Conservation (phyloP, 768 basidiomycete genomes). For the Termitomyces sp. region DNA sequence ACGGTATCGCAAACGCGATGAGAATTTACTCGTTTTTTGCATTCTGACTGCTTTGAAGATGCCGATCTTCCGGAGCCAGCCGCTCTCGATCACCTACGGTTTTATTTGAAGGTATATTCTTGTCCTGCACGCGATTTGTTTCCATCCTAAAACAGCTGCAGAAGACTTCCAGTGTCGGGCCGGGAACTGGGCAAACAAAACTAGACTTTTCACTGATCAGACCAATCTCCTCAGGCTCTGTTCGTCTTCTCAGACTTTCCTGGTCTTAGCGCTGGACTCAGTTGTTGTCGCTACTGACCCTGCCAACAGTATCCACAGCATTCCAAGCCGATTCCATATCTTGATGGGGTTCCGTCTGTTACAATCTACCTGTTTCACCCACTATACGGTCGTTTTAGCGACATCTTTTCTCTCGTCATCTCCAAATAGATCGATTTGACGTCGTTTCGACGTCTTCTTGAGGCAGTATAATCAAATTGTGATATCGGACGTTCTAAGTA, state of each 20-base stretch:
- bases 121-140: background rate
- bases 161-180: background rate
- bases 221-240: conserved; percentile 69
- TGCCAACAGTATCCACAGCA: conserved; percentile 61
- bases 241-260: conserved; percentile 58
- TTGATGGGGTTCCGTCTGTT: conserved; percentile 75
- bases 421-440: background rate
- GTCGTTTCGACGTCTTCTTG: background rate
- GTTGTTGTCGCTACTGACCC: conserved; percentile 69
- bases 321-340: conserved; percentile 60
- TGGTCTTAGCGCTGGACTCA: conserved; percentile 62
- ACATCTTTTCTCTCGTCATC: conserved; percentile 55
- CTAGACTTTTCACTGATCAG: conserved; percentile 53
- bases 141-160: background rate
- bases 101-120: background rate
- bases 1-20: too few species aligned
- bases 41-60: too few species aligned
- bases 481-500: conserved; percentile 65
- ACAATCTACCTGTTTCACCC: conserved; percentile 64
- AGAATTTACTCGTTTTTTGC: too few species aligned
- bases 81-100: too few species aligned
- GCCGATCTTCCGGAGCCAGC: too few species aligned
- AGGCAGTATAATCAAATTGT: conserved; percentile 67
- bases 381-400: conserved; percentile 56
- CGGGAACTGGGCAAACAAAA: background rate